These are phyloP conservation scores for Suillus hirtellus DNA, from an alignment of 768 basidiomycete genomes.

Conservation along the genomic window DNA sequence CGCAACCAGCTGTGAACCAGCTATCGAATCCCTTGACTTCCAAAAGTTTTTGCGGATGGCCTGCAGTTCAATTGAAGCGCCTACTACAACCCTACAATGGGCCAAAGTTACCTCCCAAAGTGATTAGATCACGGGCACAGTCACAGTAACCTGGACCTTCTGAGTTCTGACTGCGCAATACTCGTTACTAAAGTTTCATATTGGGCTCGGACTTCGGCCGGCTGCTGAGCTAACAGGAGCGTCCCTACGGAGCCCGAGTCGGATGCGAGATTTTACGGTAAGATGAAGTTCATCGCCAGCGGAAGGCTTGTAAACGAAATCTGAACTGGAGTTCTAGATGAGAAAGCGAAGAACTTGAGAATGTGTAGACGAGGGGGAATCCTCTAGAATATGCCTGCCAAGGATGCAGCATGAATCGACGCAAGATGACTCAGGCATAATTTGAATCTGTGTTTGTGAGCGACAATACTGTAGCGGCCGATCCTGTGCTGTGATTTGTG, in stretches of 20 bases:
- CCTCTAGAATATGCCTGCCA: not conserved
- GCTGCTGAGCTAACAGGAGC: not conserved
- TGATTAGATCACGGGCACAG: not conserved
- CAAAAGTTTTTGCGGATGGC: not conserved
- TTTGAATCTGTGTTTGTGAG: not conserved
- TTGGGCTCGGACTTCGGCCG: not conserved
- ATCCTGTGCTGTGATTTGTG: not conserved
- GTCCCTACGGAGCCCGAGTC: not conserved
- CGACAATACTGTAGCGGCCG: not conserved
- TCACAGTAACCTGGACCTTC: not conserved
- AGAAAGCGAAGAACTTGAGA: not conserved
- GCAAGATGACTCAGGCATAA: not conserved
- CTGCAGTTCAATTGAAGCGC: not conserved
- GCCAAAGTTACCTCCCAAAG: not conserved
- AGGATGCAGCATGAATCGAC: not conserved
- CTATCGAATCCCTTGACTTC: not conserved
- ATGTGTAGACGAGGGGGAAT: not conserved
- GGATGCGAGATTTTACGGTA: not conserved
- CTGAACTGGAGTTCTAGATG: not conserved
- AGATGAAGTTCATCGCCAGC: not conserved
- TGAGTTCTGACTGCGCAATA: not conserved
- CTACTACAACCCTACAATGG: not conserved
- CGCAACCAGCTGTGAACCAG: not conserved
- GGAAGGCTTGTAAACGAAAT: not conserved
- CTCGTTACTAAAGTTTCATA: not conserved